These are phyloP conservation scores for Vaccinium vitisidaea DNA, from an alignment of 148 eudicot species.

Conservation along the genomic window DNA sequence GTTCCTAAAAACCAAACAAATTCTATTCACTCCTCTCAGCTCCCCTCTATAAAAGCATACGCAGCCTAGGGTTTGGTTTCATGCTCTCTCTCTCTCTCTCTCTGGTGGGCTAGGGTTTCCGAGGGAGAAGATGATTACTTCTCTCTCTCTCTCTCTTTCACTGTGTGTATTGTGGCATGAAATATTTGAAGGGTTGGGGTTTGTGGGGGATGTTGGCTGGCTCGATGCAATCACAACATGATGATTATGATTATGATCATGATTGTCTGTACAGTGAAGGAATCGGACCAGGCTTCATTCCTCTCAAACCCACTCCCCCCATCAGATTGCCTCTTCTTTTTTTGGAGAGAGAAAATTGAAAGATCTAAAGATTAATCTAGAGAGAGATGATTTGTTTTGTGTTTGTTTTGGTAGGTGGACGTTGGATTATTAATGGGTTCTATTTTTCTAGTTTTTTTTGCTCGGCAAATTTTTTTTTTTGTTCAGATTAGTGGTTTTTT, in stretches of 20 bases:
- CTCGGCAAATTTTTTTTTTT: too few species aligned
- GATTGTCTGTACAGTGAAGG: constrained; percentile 16
- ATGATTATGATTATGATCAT: too few species aligned
- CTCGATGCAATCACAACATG: constrained; percentile 4
- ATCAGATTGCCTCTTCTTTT: not conserved
- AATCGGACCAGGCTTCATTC: constrained; percentile 75
- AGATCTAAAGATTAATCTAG: too few species aligned
- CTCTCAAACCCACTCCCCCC: constrained; percentile 33
- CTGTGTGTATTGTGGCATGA: not conserved
- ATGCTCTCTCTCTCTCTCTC: not conserved
- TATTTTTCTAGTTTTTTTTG: too few species aligned
- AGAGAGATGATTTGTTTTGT: too few species aligned
- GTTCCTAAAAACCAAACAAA: not conserved
- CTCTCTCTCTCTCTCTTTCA: not conserved
- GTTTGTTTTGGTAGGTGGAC: too few species aligned
- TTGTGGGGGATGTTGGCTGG: constrained; percentile 11
- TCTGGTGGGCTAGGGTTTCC: not conserved
- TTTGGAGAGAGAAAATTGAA: too few species aligned
- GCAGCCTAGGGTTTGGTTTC: not conserved
- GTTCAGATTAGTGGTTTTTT: too few species aligned
- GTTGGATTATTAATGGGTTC: too few species aligned
- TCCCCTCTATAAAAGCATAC: not conserved
- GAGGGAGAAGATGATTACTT: not conserved
- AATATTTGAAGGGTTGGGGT: not conserved
- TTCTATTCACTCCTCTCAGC: not conserved